phyloP scores from a whole-genome alignment of 208 protist species.

The Leishmania martiniquensis region DNA sequence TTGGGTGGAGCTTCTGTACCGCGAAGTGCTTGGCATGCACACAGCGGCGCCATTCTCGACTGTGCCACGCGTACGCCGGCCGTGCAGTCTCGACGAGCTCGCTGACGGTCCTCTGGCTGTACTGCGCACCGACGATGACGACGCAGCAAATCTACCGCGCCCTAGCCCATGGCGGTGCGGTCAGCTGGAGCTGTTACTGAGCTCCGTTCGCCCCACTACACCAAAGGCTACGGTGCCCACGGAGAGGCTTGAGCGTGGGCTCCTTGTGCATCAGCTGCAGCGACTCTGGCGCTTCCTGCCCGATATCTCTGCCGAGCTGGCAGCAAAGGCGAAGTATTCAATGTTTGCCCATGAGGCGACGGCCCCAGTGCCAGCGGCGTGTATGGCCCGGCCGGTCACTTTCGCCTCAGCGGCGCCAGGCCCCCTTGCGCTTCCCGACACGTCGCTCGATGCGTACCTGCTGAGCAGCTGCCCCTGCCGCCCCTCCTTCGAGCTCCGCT shows the following conservation, averaged over 20 bases:
- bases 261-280: slow-evolving; percentile 48
- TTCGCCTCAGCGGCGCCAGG: background rate
- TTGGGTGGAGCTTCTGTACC: slow-evolving; percentile 33
- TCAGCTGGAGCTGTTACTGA: slow-evolving; percentile 51
- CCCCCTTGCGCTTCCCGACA: slow-evolving; percentile 5
- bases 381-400: background rate
- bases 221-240: slow-evolving; percentile 14
- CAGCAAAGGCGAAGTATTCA: slow-evolving; percentile 11
- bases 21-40: slow-evolving; percentile 18
- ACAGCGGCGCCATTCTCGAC: background rate
- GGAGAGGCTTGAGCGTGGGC: slow-evolving; percentile 47
- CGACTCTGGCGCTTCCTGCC: slow-evolving; percentile 47
- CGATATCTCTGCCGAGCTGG: slow-evolving; percentile 16
- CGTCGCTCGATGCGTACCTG: slow-evolving; percentile 31
- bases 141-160: background rate
- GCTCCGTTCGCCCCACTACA: slow-evolving; percentile 36
- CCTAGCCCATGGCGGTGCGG: slow-evolving; percentile 29
- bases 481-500: background rate
- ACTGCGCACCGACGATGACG: background rate
- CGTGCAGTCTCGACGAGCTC: slow-evolving; percentile 23
- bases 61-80: slow-evolving; percentile 1
- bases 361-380: background rate
- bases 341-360: background rate
- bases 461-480: slow-evolving; percentile 20
- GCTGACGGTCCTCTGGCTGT: slow-evolving; percentile 25